Evolutionary conservation across 2,329 filamentous ascomycete species (phyloP).

Genomic region (Sporothrix luriei): DNA sequence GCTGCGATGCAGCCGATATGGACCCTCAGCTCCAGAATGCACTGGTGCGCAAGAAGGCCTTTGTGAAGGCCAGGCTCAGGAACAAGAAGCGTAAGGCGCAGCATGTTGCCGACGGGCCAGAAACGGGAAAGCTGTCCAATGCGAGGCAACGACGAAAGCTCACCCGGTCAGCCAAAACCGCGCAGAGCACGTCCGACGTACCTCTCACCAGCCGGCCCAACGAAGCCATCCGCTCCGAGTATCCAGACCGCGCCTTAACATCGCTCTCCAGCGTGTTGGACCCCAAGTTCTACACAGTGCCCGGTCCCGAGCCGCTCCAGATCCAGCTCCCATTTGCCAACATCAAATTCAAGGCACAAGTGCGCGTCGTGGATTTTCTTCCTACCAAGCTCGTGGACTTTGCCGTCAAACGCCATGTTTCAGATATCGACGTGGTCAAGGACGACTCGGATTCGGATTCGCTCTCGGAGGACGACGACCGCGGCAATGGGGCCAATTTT

Average conservation of each 20-base stretch:
- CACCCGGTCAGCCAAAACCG: slow-evolving; percentile 21
- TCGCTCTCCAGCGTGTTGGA: slow-evolving; percentile 48
- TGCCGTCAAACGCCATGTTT: slow-evolving; percentile 51
- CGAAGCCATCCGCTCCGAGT: slow-evolving; percentile 50
- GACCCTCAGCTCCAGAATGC: slow-evolving; percentile 59
- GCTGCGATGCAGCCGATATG: slow-evolving; percentile 42
- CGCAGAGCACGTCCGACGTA: background rate
- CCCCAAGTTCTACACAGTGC: slow-evolving; percentile 46
- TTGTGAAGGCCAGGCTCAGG: slow-evolving; percentile 50
- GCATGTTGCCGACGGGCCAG: slow-evolving; percentile 35
- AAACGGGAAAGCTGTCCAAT: slow-evolving; percentile 4
- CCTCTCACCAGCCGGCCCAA: background rate
- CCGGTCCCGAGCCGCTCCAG: slow-evolving; percentile 46
- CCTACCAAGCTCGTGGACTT: slow-evolving; percentile 74
- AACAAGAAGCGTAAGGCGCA: slow-evolving; percentile 47
- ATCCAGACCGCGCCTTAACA: slow-evolving; percentile 44
- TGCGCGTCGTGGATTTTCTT: slow-evolving; percentile 80
- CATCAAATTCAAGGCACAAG: slow-evolving; percentile 66
- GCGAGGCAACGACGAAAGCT: slow-evolving; percentile 19
- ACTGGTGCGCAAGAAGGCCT: slow-evolving; percentile 65
- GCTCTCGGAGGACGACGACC: slow-evolving; percentile 11
- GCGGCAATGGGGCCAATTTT: slow-evolving; percentile 37
- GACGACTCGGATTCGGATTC: slow-evolving; percentile 30
- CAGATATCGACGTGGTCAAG: slow-evolving; percentile 46
- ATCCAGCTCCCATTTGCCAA: slow-evolving; percentile 73